A percentile compares a stretch with the other conserved stretches of the same genome.
Conservation (phyloP, 345 rosid species). For the Draba incana region DNA sequence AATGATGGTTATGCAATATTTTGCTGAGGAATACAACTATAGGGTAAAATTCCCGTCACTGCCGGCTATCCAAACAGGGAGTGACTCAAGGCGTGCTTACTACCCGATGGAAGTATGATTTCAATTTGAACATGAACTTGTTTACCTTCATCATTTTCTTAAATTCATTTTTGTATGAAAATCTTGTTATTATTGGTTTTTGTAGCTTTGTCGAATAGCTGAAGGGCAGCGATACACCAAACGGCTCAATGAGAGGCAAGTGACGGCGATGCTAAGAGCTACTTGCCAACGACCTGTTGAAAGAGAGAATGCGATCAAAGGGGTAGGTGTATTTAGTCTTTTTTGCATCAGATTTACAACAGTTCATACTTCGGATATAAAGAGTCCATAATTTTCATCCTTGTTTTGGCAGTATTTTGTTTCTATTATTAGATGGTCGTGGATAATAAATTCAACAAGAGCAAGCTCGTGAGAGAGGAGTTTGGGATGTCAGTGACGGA, state of each 20-base stretch:
- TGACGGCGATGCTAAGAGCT: slow-evolving; percentile 58
- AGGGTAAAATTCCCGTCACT: slow-evolving; percentile 39
- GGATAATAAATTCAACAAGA: slow-evolving; percentile 10
- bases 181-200: background rate
- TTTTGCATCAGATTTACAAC: background rate
- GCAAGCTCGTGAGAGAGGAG: slow-evolving; percentile 40
- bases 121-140: background rate
- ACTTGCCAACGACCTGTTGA: slow-evolving; percentile 69
- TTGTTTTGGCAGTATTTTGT: background rate
- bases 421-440: slow-evolving; percentile 46
- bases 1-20: slow-evolving; percentile 59
- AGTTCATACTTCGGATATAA: too few species aligned
- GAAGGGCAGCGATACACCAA: slow-evolving; percentile 64
- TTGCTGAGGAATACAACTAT: slow-evolving; percentile 48
- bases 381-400: background rate
- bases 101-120: slow-evolving; percentile 80
- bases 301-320: slow-evolving; percentile 42
- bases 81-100: slow-evolving; percentile 56
- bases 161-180: background rate
- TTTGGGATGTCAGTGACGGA: slow-evolving; percentile 60
- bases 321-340: slow-evolving; percentile 25
- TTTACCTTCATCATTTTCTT: background rate
- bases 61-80: slow-evolving; percentile 73
- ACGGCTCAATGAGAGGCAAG: slow-evolving; percentile 66
- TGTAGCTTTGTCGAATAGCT: slow-evolving; percentile 62